Conservation (phyloP, 208 protist species). For the Endotrypanum monterogeii region DNA sequence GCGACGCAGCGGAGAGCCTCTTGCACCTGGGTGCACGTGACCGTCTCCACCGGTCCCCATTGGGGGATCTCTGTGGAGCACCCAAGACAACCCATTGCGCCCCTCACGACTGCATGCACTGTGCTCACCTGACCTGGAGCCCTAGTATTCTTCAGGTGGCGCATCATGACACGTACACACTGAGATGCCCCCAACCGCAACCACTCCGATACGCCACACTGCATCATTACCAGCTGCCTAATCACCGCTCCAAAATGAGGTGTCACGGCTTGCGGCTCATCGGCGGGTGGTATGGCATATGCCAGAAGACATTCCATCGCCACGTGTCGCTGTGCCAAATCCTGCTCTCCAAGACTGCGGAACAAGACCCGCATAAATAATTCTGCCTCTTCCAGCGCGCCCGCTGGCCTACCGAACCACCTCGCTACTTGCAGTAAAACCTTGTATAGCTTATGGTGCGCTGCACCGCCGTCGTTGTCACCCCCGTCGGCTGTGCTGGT, state of each 20-base stretch:
- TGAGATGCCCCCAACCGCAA: conserved; percentile 9
- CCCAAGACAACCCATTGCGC: conserved; percentile 5
- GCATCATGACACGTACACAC: conserved; percentile 2
- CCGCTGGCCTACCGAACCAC: conserved; percentile 4
- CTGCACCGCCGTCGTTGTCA: neutral
- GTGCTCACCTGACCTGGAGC: neutral
- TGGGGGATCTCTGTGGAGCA: neutral
- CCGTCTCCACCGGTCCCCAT: conserved; percentile 11
- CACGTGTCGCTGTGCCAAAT: conserved; percentile 12
- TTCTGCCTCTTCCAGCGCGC: neutral
- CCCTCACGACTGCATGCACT: neutral
- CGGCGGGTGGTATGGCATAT: conserved; percentile 13
- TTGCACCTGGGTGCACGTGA: conserved; percentile 13
- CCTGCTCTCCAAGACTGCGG: conserved; percentile 6
- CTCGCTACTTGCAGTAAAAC: conserved; percentile 11
- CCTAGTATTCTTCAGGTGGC: neutral
- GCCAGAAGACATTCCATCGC: conserved; percentile 22
- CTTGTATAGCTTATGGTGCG: conserved; percentile 1
- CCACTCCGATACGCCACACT: conserved; percentile 5
- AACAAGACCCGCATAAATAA: conserved; percentile 11
- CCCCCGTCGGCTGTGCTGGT: conserved; percentile 24
- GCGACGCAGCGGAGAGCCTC: conserved; percentile 1
- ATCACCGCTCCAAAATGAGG: conserved; percentile 3
- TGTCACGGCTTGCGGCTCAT: conserved; percentile 1
- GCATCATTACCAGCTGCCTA: neutral